phyloP scores from a whole-genome alignment of 805 yeast species.

The Candida saitoana region DNA sequence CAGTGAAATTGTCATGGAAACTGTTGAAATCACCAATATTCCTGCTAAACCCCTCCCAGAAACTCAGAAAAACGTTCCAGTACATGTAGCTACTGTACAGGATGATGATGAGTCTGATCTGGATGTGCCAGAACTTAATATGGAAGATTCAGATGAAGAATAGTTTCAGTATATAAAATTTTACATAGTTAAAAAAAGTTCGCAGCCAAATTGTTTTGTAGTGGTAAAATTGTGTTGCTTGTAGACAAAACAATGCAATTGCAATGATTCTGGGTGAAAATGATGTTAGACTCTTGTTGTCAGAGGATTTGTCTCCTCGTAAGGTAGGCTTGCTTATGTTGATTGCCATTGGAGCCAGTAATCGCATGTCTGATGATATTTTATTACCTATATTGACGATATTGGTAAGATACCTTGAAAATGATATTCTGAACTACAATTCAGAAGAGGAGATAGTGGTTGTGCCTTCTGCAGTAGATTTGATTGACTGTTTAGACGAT shows the following conservation, averaged over 20 bases:
- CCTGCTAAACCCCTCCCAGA: not conserved
- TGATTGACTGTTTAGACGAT: slow-evolving; percentile 16
- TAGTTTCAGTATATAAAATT: slow-evolving; percentile 6
- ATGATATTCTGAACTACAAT: slow-evolving; percentile 17
- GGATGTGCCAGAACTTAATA: slow-evolving; percentile 46
- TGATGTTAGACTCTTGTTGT: slow-evolving; percentile 21
- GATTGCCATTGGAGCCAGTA: slow-evolving; percentile 23
- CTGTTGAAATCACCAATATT: not conserved
- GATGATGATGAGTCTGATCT: slow-evolving; percentile 38
- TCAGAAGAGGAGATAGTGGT: slow-evolving; percentile 14
- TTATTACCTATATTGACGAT: slow-evolving; percentile 37
- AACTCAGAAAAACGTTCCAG: not conserved
- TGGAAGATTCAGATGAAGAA: slow-evolving; percentile 42
- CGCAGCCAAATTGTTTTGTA: slow-evolving; percentile 1
- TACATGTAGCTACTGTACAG: not conserved
- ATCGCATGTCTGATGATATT: slow-evolving; percentile 18
- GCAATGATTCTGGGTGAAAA: slow-evolving; percentile 1
- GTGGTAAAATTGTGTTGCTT: not conserved
- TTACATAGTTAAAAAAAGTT: too few species aligned
- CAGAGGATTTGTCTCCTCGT: slow-evolving; percentile 49
- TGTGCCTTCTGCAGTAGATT: slow-evolving; percentile 29
- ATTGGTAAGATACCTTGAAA: slow-evolving; percentile 42
- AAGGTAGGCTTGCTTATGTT: slow-evolving; percentile 49
- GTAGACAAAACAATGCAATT: not conserved
- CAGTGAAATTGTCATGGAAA: not conserved